Conservation (phyloP, 2,329 filamentous ascomycete species). For the Tothia fuscella region DNA sequence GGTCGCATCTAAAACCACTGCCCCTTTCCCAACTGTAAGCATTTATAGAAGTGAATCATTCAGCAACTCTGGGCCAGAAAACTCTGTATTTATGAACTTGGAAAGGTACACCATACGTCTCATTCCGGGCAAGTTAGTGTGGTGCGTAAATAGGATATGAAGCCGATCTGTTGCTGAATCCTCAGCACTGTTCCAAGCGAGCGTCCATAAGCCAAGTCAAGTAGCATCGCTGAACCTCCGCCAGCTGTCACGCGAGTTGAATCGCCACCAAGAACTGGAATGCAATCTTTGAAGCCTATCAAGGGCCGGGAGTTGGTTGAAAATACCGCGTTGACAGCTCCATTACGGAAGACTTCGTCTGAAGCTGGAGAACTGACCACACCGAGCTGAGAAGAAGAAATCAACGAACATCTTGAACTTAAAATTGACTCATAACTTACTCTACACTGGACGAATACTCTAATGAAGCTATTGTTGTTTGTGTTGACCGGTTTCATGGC, state of each 20-base stretch:
- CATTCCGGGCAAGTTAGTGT: too few species aligned
- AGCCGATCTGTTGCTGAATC: too few species aligned
- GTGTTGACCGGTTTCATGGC: conserved; percentile 25
- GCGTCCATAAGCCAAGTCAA: conserved; percentile 6
- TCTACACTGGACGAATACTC: conserved; percentile 39
- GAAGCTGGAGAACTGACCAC: conserved; percentile 33
- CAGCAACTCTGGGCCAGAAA: too few species aligned
- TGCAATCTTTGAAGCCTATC: conserved; percentile 41
- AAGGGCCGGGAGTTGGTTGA: conserved; percentile 40
- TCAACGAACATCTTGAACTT: background rate
- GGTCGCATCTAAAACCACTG: too few species aligned
- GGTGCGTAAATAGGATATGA: too few species aligned
- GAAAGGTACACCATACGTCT: too few species aligned
- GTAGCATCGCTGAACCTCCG: conserved; percentile 2
- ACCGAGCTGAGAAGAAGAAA: conserved; percentile 23
- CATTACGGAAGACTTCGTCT: conserved; percentile 26
- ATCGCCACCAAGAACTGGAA: conserved; percentile 41
- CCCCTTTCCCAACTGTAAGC: too few species aligned
- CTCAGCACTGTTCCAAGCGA: too few species aligned
- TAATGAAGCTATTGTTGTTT: conserved; percentile 37
- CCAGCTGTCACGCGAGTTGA: conserved; percentile 29
- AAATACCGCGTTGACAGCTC: conserved; percentile 30
- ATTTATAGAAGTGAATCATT: too few species aligned
- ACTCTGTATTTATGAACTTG: too few species aligned
- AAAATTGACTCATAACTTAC: conserved; percentile 18